Evolutionary conservation across 2,329 filamentous ascomycete species (phyloP), one percentile per base, ranked within the genome.

Genomic region (Celoporthe dispersa): DNA sequence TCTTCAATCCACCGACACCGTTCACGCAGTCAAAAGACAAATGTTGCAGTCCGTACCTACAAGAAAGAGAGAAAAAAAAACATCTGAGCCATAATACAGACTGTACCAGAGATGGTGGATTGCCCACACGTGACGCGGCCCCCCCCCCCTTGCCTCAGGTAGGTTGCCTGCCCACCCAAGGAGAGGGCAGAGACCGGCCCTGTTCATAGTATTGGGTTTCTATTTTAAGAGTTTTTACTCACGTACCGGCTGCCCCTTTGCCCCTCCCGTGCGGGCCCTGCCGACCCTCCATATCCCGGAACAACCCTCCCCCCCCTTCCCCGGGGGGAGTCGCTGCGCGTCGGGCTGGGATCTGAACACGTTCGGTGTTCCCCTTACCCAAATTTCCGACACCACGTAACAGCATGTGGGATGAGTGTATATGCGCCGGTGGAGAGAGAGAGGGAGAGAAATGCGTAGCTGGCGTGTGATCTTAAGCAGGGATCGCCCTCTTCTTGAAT

Each of bases 261-360:
- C 31, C 37, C 39, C 22, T 66, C 51, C 63, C 51, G 64, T 33
- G 64, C 64, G 64, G 64, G 44, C 64, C 62, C 31, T 51, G 62
- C 62, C 64, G 64, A 28, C n/a, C 48, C 48, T 65, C 64, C 48
- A 37, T 51, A 25, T 62, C 37, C 59, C 16, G 35, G 6, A 44
- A 44, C 41, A 22, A 39, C 59, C n/a, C n/a, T 55, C 55, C 14
- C 53, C 25, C 28, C 12, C 28, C 12, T 31, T 19, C 3, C 28
- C 14, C 5, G 2, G 5, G 6, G 16, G 53, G 53, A 39, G 37
- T 48, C 7, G 44, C 44, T 48, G 22, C n/a, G 22, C 7, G 12
- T n/a, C 9, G 44, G 22, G 19, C 44, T 48, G 44, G 44, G 22
- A 48, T n/a, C 44, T 48, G 44, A 19, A 44, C 41, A 48, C 41